Evolutionary conservation across 257 asterid species (phyloP).

Genomic region (Apocynum venetum): DNA sequence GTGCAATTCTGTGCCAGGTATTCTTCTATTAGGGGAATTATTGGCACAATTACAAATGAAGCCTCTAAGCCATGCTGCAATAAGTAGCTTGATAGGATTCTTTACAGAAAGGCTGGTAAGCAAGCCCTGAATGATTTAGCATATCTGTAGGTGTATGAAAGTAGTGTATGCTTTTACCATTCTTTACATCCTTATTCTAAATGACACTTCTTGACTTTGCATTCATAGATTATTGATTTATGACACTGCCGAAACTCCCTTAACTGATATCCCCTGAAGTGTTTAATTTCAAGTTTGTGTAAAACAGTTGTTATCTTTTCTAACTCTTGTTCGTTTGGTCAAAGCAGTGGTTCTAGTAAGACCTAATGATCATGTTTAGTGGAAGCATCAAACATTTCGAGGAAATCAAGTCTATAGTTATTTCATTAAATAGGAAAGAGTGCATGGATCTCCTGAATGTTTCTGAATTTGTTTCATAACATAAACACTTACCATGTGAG

Average conservation of each 20-base stretch:
- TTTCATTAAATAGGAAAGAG: background rate
- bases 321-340: background rate
- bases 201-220: background rate
- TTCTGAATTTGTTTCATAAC: background rate
- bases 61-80: conserved; percentile 52
- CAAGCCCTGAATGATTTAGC: background rate
- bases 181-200: background rate
- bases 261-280: background rate
- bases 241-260: background rate
- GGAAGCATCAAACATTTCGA: background rate
- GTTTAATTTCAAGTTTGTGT: background rate
- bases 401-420: background rate
- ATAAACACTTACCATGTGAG: conserved; percentile 14
- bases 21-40: conserved; percentile 77
- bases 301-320: background rate
- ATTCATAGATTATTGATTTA: background rate
- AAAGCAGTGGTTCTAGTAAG: background rate
- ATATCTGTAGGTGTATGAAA: background rate
- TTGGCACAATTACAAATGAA: conserved; percentile 47
- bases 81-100: conserved; percentile 73
- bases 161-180: background rate
- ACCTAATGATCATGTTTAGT: background rate
- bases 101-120: conserved; percentile 90
- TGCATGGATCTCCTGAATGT: background rate
- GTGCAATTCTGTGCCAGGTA: conserved; percentile 45